Evolutionary conservation across 305 asterid genomes (phyloP), one percentile per base, ranked within the genome.

Genomic region (Solanum hybrid): DNA sequence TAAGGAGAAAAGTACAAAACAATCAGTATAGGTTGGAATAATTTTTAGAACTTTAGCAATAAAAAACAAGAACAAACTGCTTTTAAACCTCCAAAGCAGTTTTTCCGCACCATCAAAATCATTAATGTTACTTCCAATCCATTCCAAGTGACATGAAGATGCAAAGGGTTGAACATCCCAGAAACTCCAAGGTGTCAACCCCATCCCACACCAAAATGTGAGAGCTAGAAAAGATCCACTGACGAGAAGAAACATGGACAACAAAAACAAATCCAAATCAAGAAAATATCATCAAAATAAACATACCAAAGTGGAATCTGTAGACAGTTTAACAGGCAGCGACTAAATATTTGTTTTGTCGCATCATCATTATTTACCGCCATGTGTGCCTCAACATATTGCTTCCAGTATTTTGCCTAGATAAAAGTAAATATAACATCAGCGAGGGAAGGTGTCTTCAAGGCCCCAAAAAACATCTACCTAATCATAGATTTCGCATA

Each of bases 381-480:
- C 99, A 97, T 96, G 92, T 94, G 94, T 42, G 98, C 99, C 92
- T 97, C 99, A 26, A 96, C 95, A 93, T 95, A 97, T 91, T 97
- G 99, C 94, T 95, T 97, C 99, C 99, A 97, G 88, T 91, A 97
- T 93, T 95, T 97, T 67, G 98, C 99, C 99, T 96, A 89, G 37
- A 88, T 24, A 75, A 73, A 87, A 88, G 46, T 39, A 89, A 83
- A 90, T 74, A 37, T 67, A 31, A 73, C 37, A 75, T 90, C 88
- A 93, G 90, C 88, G 89, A 71, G 78, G 34, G 10, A 86, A 61
- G 88, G 24, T 12, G 88, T 13, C 57, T 86, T 33, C 78, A 64
- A 61, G 87, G 16, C 34, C 76, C 88, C n/a, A 34, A 86, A 85
- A 85, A 61, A 22, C 2, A 31, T 86, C 46, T 57, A 31, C 75